Percentiles rank a stretch among this genome's conserved stretches.
Evolutionary conservation across 1,284 basidiomycete species (phyloP).

Genomic region (Ganoderma lingzhi): DNA sequence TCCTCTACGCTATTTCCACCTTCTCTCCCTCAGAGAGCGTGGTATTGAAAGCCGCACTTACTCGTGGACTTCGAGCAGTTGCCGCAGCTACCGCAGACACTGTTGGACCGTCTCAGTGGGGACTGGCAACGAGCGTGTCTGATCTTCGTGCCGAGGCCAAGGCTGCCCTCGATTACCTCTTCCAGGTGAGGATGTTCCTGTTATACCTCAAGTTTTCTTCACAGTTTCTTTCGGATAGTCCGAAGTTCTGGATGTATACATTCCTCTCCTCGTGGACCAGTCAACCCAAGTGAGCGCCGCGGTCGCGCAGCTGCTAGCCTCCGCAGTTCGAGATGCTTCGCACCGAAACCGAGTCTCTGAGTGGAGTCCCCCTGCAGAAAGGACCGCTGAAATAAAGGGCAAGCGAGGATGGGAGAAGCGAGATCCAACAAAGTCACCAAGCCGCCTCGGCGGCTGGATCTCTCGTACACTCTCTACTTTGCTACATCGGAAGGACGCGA

Average conservation of each 20-base stretch:
- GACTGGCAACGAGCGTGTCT: constrained; percentile 55
- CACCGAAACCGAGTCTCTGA: constrained; percentile 67
- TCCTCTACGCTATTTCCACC: constrained; percentile 63
- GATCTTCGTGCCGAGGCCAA: constrained; percentile 60
- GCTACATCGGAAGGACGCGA: constrained; percentile 58
- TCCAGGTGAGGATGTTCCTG: constrained; percentile 53
- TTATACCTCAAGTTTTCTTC: not conserved
- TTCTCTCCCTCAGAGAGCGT: constrained; percentile 49
- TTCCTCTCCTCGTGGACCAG: constrained; percentile 63
- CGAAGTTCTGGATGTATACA: constrained; percentile 69
- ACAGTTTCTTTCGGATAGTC: constrained; percentile 42
- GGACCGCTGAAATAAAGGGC: constrained; percentile 60
- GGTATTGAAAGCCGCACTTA: constrained; percentile 61
- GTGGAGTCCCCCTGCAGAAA: constrained; percentile 68
- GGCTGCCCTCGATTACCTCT: constrained; percentile 62
- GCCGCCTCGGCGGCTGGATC: constrained; percentile 65
- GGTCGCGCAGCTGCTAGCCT: constrained; percentile 65
- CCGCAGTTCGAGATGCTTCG: constrained; percentile 55
- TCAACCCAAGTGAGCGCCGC: constrained; percentile 51
- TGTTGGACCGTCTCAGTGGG: constrained; percentile 72
- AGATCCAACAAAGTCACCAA: constrained; percentile 49
- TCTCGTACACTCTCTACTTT: constrained; percentile 57
- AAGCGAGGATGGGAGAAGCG: constrained; percentile 76
- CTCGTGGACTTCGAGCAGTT: constrained; percentile 67
- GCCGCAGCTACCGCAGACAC: constrained; percentile 65